Evolutionary conservation across 768 basidiomycete species (phyloP).

Genomic region (Pisolithus tinctorius): DNA sequence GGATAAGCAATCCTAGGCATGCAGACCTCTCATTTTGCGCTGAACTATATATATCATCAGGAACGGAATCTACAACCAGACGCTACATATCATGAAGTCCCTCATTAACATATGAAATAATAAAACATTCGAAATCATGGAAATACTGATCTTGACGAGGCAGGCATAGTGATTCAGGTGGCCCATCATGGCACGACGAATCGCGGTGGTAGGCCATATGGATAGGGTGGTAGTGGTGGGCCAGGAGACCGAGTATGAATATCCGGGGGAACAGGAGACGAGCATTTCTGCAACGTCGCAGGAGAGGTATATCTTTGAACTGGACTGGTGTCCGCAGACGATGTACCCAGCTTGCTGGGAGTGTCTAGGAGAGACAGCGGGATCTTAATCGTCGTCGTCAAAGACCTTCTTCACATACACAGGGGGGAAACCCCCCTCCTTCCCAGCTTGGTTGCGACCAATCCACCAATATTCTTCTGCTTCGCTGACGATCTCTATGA

Average conservation of each 20-base stretch:
- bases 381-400: slow-evolving; percentile 1
- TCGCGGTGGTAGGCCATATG: background rate
- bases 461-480: slow-evolving; percentile 89
- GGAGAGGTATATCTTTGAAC: slow-evolving; percentile 3
- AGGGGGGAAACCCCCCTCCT: slow-evolving; percentile 71
- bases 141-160: slow-evolving; percentile 5
- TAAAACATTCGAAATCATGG: too few species aligned
- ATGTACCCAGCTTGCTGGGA: slow-evolving; percentile 9
- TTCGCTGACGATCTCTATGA: slow-evolving; percentile 74
- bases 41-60: too few species aligned
- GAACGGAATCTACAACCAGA: too few species aligned
- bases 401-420: slow-evolving; percentile 61
- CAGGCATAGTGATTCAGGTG: slow-evolving; percentile 4
- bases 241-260: background rate
- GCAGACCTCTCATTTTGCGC: too few species aligned
- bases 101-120: too few species aligned
- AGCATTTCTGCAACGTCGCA: background rate
- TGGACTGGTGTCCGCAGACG: slow-evolving; percentile 5
- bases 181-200: background rate
- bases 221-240: background rate
- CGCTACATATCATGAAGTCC: too few species aligned
- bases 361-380: slow-evolving; percentile 20
- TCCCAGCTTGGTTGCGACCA: slow-evolving; percentile 53
- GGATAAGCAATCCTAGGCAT: too few species aligned
- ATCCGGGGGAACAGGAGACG: background rate